phyloP scores from a whole-genome alignment of 106 monocot genomes.

The Dioscorea zingiberensis region DNA sequence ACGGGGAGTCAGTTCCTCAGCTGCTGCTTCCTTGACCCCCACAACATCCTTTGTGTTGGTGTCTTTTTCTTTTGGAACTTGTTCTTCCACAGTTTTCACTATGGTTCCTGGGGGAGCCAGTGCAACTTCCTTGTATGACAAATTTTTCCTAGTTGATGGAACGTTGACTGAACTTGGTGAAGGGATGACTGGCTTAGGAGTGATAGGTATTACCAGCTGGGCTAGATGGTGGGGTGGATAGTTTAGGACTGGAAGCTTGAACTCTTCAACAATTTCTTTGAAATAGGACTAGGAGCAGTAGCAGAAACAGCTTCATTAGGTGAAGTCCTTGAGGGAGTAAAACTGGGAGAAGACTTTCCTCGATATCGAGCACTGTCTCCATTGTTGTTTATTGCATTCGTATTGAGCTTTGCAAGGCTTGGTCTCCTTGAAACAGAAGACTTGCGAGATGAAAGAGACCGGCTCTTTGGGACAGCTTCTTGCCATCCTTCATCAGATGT shows the following conservation, averaged over 20 bases:
- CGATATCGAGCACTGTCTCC: constrained; percentile 39
- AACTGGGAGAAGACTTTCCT: constrained; percentile 27
- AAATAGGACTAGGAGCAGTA: constrained; percentile 19
- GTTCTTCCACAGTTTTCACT: constrained; percentile 41
- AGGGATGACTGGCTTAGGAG: constrained; percentile 25
- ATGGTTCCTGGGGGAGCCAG: constrained; percentile 84
- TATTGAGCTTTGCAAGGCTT: constrained; percentile 69
- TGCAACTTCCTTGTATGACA: constrained; percentile 97
- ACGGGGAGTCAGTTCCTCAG: background rate
- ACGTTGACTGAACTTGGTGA: constrained; percentile 22
- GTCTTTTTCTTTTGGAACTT: constrained; percentile 25
- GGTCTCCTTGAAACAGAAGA: constrained; percentile 54
- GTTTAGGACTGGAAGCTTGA: constrained; percentile 60
- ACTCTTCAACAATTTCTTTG: constrained; percentile 51
- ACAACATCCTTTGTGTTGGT: too few relatives aligned
- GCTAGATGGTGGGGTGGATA: constrained; percentile 21
- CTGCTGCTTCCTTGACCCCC: constrained; percentile 7
- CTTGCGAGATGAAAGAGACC: constrained; percentile 46
- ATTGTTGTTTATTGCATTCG: constrained; percentile 40
- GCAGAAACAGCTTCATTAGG: constrained; percentile 22
- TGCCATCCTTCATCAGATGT: constrained; percentile 92
- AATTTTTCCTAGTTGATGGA: constrained; percentile 42
- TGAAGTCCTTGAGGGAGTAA: constrained; percentile 45
- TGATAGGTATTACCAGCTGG: constrained; percentile 19
- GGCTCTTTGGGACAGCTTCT: constrained; percentile 78